Conservation (phyloP, 148 eudicot species). For the Heliosperma pusillum region DNA sequence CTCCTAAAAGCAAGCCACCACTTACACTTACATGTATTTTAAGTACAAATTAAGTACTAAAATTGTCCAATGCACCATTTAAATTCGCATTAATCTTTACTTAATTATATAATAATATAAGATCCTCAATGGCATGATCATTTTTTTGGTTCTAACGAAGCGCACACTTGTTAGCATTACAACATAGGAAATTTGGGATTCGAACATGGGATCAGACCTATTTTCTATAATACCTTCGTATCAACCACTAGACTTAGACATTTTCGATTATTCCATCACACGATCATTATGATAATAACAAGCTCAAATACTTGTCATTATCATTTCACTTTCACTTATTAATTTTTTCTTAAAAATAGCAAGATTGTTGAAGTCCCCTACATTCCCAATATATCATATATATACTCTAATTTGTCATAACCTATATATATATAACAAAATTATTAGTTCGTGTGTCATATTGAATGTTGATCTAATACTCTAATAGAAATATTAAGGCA, state of each 20-base stretch:
- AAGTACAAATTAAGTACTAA: neutral
- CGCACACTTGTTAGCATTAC: no score
- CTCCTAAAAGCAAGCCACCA: slow-evolving; percentile 4
- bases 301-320: neutral
- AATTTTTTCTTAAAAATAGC: slow-evolving; percentile 18
- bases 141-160: no score
- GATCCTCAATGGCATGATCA: neutral
- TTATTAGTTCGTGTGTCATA: slow-evolving; percentile 22
- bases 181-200: no score
- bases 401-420: slow-evolving; percentile 16
- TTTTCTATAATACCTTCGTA: no score
- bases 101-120: neutral
- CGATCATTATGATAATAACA: slow-evolving; percentile 7
- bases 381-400: slow-evolving; percentile 17
- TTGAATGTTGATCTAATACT: neutral
- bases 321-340: neutral
- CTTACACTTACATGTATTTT: slow-evolving; percentile 7
- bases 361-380: slow-evolving; percentile 9
- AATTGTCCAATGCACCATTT: neutral
- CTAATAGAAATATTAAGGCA: slow-evolving; percentile 18
- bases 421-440: slow-evolving; percentile 13
- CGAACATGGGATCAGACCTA: no score
- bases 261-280: no score
- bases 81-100: neutral
- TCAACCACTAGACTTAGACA: no score